phyloP scores from a whole-genome alignment of 192 early-diverging fungal species.

The Coemansia furcata region DNA sequence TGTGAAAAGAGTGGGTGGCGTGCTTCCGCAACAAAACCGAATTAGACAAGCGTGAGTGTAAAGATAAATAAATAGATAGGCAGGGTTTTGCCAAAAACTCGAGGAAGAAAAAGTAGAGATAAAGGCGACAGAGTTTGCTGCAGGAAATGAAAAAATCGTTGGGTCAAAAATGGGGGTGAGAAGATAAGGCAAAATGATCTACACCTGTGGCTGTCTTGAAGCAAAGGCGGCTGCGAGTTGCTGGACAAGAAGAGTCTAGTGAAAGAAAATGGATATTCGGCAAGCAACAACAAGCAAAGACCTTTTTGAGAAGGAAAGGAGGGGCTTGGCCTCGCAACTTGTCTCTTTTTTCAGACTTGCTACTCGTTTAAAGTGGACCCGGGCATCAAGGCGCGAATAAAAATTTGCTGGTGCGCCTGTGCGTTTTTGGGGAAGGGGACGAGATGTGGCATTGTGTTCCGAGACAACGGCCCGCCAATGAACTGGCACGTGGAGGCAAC shows the following conservation, averaged over 20 bases:
- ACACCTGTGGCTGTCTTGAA: background rate
- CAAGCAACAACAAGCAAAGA: background rate
- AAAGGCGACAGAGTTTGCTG: background rate
- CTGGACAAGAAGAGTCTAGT: background rate
- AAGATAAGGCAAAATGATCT: background rate
- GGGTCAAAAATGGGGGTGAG: background rate
- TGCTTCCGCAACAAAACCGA: background rate
- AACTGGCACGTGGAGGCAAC: constrained; percentile 3
- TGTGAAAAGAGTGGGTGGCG: background rate
- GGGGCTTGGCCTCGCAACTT: background rate
- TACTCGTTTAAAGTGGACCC: background rate
- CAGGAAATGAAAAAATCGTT: background rate
- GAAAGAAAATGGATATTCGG: no score
- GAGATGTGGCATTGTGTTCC: background rate
- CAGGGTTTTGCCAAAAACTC: background rate
- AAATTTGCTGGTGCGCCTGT: background rate
- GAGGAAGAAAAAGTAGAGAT: background rate
- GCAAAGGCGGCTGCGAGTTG: background rate
- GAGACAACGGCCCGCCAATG: constrained; percentile 5
- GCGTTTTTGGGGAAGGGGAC: background rate
- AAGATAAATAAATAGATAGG: background rate
- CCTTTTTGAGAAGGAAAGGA: background rate
- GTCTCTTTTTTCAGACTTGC: background rate
- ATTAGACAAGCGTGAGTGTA: background rate
- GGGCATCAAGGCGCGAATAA: background rate